These are phyloP conservation scores for Ormosia semicastrata DNA, from an alignment of 306 rosid genomes.

Conservation along the genomic window DNA sequence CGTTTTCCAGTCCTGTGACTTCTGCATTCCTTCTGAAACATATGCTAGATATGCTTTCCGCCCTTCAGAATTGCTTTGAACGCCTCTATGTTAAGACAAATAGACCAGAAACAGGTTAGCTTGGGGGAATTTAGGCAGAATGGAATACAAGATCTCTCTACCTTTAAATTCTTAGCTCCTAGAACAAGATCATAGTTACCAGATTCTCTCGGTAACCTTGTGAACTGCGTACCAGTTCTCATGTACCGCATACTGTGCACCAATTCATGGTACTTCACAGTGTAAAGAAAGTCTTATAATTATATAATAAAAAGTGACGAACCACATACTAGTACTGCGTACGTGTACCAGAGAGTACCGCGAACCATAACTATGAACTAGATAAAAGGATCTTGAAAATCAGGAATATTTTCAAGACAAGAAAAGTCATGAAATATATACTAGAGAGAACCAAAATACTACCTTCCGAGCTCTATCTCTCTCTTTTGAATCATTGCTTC, in stretches of 20 bases:
- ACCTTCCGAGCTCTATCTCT: constrained; percentile 66
- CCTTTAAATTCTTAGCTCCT: not conserved
- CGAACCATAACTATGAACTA: not conserved
- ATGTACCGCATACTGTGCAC: too few species aligned
- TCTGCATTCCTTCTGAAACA: constrained; percentile 68
- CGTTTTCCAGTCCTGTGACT: constrained; percentile 56
- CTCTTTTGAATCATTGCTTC: constrained; percentile 50
- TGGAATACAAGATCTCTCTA: not conserved
- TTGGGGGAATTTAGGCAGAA: not conserved
- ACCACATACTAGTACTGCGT: too few species aligned
- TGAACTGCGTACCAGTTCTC: too few species aligned
- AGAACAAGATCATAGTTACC: not conserved
- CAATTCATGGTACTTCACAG: too few species aligned
- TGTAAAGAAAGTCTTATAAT: too few species aligned
- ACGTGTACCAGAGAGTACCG: too few species aligned
- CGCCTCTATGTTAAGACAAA: constrained; percentile 37
- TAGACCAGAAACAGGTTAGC: constrained; percentile 3
- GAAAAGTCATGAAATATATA: not conserved
- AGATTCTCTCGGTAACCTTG: too few species aligned
- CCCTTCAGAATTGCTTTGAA: constrained; percentile 57
- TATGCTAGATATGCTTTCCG: constrained; percentile 72
- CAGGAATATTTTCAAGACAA: not conserved
- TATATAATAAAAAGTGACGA: too few species aligned
- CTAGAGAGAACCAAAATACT: constrained; percentile 12
- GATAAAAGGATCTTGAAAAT: not conserved